Evolutionary conservation across 306 rosid genomes (phyloP), one percentile per base, ranked within the genome.

Genomic region (Chamaecrista fasciculata): DNA sequence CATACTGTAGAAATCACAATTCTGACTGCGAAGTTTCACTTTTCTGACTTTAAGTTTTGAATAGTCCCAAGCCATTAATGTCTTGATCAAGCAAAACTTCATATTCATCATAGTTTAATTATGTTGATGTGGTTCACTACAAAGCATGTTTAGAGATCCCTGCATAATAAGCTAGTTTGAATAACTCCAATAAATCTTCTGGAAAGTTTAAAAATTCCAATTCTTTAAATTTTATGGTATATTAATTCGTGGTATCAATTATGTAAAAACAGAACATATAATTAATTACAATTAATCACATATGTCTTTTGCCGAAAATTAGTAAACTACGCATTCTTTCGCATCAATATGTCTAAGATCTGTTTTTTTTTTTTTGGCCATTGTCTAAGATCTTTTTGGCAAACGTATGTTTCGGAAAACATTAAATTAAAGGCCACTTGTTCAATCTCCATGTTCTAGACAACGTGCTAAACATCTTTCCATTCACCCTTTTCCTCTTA

Each of bases 101-200:
- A n/a, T n/a, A n/a, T n/a, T n/a, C n/a, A n/a, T 62, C 63, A 48
- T n/a, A 5, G 16, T 51, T 63, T 63, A 63, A 62, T 72, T 15
- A 49, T 71, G 46, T 28, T 46, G 42, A n/a, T n/a, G n/a, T 12
- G 21, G 56, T 26, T 70, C 21, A 28, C 16, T 29, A 10, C 3
- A 33, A 31, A 58, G 26, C 65, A 59, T 20, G 47, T 51, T 51
- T 16, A 4, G 42, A 67, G 33, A 34, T 33, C 25, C 6, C 8
- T 33, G 47, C 59, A 26, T n/a, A n/a, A n/a, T n/a, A n/a, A n/a
- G n/a, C 12, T 6, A 18, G 55, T 48, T n/a, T 34, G 39, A 20
- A 14, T 3, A 18, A 33, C 12, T 49, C 47, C 50, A 6, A 44
- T n/a, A 42, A 42, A 42, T 40, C 46, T 11, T 40, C 2, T 11